Conservation (phyloP, 768 basidiomycete species). For the Dendrothele bispora region DNA sequence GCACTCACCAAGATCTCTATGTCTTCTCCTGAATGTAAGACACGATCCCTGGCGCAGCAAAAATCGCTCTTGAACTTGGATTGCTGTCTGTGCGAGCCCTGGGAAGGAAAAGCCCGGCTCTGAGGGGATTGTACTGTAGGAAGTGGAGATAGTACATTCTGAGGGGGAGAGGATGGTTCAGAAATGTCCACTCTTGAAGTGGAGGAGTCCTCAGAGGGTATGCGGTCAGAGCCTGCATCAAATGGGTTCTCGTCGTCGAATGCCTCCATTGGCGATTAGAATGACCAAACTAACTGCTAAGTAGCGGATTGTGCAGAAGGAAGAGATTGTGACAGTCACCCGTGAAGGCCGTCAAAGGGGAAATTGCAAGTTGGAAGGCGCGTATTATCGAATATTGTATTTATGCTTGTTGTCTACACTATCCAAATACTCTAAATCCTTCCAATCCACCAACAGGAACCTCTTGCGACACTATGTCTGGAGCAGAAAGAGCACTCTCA, state of each 20-base stretch:
- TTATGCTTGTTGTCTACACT: too few relatives aligned
- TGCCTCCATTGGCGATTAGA: constrained; percentile 34
- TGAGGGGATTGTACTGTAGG: constrained; percentile 34
- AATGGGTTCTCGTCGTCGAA: constrained; percentile 73
- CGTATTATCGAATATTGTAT: too few relatives aligned
- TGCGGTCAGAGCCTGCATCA: constrained; percentile 42
- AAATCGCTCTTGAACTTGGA: constrained; percentile 71
- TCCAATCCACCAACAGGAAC: neutral
- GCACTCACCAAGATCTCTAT: constrained; percentile 71
- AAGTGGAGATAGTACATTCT: too few relatives aligned
- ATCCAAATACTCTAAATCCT: constrained; percentile 65
- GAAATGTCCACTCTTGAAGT: constrained; percentile 54
- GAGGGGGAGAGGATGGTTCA: constrained; percentile 59
- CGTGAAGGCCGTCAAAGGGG: too few relatives aligned
- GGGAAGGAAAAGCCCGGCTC: constrained; percentile 53
- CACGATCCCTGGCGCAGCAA: constrained; percentile 74
- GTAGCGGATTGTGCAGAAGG: too few relatives aligned
- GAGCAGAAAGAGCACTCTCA: constrained; percentile 20
- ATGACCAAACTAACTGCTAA: too few relatives aligned
- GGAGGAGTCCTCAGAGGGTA: constrained; percentile 53
- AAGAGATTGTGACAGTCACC: too few relatives aligned
- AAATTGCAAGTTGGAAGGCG: too few relatives aligned
- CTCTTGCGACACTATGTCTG: constrained; percentile 14
- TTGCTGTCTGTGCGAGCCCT: constrained; percentile 53
- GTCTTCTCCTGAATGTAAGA: constrained; percentile 81